Base-by-base conservation (phyloP, 345 rosid species). In the Adansonia digitata region DNA sequence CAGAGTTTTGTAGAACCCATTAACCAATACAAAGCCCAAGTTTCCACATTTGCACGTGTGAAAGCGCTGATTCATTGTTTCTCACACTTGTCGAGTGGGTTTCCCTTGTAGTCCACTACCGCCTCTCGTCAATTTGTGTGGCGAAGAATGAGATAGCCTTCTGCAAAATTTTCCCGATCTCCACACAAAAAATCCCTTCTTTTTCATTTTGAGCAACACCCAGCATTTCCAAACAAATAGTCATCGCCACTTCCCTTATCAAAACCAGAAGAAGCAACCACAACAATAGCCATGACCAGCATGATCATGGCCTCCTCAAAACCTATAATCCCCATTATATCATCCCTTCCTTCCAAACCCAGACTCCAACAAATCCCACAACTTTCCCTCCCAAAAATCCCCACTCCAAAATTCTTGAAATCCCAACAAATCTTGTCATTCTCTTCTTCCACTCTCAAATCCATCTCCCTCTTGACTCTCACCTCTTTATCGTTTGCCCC, bases 201-300 rank as follows among this genome's bases (percentile, higher is more conserved):
- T 73, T 75, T 49, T 48, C 34, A 64, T 48, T 37, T 69, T 51
- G 31, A 66, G 22, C 52, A 12, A 7, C 18, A 66, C 29, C 60
- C 81, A 46, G 57, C 1, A 26, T 62, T 61, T 64, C 73, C 77
- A 55, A 65, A n/a, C n/a, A n/a, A n/a, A n/a, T n/a, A n/a, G n/a
- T n/a, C n/a, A n/a, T n/a, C n/a, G n/a, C n/a, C n/a, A n/a, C n/a
- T n/a, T n/a, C n/a, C n/a, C n/a, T n/a, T n/a, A n/a, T n/a, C n/a
- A n/a, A n/a, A n/a, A n/a, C n/a, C n/a, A n/a, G n/a, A n/a, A n/a
- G n/a, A n/a, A n/a, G n/a, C n/a, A n/a, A n/a, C n/a, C n/a, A n/a
- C n/a, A n/a, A n/a, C n/a, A n/a, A n/a, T n/a, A 49, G 81, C 87
- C 79, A 93, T 93, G 97, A 94, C 96, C 76, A 86, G 78, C 82